phyloP scores from a whole-genome alignment of 805 yeast species.

The Torulaspora gathmanii region DNA sequence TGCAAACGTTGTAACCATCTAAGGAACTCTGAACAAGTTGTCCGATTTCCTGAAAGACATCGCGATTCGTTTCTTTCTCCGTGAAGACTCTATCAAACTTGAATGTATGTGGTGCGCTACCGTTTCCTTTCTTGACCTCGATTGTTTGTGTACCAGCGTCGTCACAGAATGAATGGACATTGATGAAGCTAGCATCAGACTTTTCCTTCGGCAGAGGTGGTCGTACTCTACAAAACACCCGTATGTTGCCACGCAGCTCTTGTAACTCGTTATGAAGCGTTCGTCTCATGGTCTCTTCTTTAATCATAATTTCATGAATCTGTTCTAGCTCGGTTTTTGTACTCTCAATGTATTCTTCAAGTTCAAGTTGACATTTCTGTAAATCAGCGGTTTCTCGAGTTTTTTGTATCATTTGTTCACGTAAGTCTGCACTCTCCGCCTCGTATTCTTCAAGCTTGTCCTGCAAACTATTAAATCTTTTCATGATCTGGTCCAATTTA shows the following conservation, averaged over 20 bases:
- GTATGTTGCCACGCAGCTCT: slow-evolving; percentile 83
- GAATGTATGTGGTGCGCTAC: slow-evolving; percentile 37
- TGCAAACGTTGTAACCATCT: slow-evolving; percentile 88
- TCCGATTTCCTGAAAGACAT: slow-evolving; percentile 77
- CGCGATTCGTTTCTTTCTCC: slow-evolving; percentile 47
- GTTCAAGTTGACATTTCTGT: slow-evolving; percentile 15
- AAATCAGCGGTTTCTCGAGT: slow-evolving; percentile 13
- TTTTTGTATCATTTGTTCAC: slow-evolving; percentile 25
- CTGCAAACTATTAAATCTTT: slow-evolving; percentile 20
- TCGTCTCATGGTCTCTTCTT: slow-evolving; percentile 56
- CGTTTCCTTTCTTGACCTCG: slow-evolving; percentile 16
- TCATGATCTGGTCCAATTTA: slow-evolving; percentile 11
- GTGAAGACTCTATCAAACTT: slow-evolving; percentile 76
- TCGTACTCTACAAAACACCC: slow-evolving; percentile 84
- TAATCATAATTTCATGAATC: slow-evolving; percentile 38
- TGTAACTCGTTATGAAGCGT: slow-evolving; percentile 68
- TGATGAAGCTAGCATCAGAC: slow-evolving; percentile 28
- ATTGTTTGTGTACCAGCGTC: slow-evolving; percentile 28
- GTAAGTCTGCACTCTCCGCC: slow-evolving; percentile 25
- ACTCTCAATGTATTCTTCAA: slow-evolving; percentile 26
- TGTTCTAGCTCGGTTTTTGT: slow-evolving; percentile 33
- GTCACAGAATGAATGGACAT: slow-evolving; percentile 30
- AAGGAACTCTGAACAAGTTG: slow-evolving; percentile 80
- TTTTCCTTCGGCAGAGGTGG: slow-evolving; percentile 43
- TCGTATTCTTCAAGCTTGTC: slow-evolving; percentile 25